Base-by-base conservation (phyloP, 768 basidiomycete genomes). In the Punctularia strigosozonata region DNA sequence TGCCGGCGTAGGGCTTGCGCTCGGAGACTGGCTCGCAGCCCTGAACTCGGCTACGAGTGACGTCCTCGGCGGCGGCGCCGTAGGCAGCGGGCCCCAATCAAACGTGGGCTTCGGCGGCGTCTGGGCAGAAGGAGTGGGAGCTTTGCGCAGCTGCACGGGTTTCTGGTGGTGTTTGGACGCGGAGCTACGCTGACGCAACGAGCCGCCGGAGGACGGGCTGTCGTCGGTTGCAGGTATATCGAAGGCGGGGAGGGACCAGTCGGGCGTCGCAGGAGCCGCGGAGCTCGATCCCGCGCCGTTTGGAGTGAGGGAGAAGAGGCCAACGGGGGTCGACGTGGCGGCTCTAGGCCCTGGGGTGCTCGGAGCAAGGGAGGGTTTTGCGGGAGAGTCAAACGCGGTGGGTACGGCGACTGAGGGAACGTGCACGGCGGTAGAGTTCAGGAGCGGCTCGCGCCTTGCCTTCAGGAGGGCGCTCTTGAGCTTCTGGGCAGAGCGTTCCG, bases 401-500 rank as follows among this genome's bases (percentile, higher is more conserved):
- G 51, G 55, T 41, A 46, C 45, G 47, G 54, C 55, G 8, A 56
- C 53, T 3, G 52, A 52, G 2, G 47, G 48, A 17, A 52, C 48
- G 37, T 47, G 40, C 2, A 46, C 48, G 1, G 70, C 77, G 39
- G 65, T 70, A 5, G 60, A 70, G 50, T 84, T 88, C 28, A 88
- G 56, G 25, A 83, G 57, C 0, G 87, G 86, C 43, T 75, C 67
- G 40, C 66, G 67, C 24, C 85, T 71, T 1, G 66, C 66, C 5
- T 62, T 52, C 18, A 87, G 57, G 6, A 90, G 63, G 0, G 78
- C 78, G 4, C 64, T 65, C 58, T 88, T 89, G 40, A 90, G 64
- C 43, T 65, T 70, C 36, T 73, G 70, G 2, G 80, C 80, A 5
- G 80, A 73, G 22, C 81, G 67, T 56, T 90, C 88, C 0, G 84